Base-by-base conservation (phyloP, 306 rosid genomes). In the Cotoneaster glaucophyllus region DNA sequence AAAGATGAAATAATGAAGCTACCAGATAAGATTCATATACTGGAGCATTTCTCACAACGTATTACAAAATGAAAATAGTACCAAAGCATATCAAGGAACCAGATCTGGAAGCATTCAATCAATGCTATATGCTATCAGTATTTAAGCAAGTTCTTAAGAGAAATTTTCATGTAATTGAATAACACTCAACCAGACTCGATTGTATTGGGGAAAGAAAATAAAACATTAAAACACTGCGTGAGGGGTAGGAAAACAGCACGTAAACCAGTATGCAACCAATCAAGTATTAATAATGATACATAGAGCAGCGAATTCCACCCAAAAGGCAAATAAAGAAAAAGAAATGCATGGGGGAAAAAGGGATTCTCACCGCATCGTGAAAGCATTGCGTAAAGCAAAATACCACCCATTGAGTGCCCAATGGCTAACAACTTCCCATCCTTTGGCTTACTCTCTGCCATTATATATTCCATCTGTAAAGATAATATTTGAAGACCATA, bases 361-460 rank as follows among this genome's bases (percentile, higher is more conserved):
- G n/a, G 73, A 82, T 44, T 64, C 92, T 82, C 77, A 95, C 99
- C 97, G 73, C 74, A 89, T 57, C 88, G 90, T 84, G 99, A 89
- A 77, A 95, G 87, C 90, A 82, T 83, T 22, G 96, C 89, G 71
- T 92, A 95, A 73, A 95, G 96, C 88, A 95, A 85, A 83, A 95
- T 95, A 64, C 99, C 99, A 62, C 99, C 99, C 97, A 95, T 95
- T 73, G 99, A 95, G 88, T 95, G 99, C 75, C 99, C 99, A 84
- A 92, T 86, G 61, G 98, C 99, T 71, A 95, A 93, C 86, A 95
- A 81, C 77, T 92, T 95, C 69, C 96, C 98, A 88, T 95, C 99
- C 82, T 86, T 89, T 32, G 99, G 90, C 79, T 76, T 90, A 87
- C 90, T 88, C 88, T 86, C 86, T 64, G 74, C 83, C 82, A 83